Evolutionary conservation across 352 stramenopile genomes (phyloP).

Genomic region (Phytophthora rubi): DNA sequence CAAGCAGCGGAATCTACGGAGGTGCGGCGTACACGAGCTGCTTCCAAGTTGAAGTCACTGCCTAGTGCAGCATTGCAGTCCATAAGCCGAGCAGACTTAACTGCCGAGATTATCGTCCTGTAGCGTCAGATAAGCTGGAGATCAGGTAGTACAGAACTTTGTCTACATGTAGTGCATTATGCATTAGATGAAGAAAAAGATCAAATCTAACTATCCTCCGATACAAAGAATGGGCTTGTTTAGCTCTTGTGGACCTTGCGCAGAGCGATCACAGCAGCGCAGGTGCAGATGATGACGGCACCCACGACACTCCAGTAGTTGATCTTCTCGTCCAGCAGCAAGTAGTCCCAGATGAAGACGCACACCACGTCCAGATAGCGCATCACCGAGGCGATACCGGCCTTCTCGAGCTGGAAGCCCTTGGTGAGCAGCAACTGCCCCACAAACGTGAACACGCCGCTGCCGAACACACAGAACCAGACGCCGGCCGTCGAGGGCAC

Average conservation of each 20-base stretch:
- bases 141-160: not conserved
- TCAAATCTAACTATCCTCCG: conserved; percentile 16
- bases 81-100: not conserved
- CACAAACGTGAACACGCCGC: conserved; percentile 71
- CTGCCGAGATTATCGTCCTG: conserved; percentile 10
- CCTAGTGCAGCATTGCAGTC: conserved; percentile 6
- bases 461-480: conserved; percentile 61
- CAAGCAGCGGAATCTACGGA: conserved; percentile 50
- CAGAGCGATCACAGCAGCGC: conserved; percentile 65
- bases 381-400: conserved; percentile 85
- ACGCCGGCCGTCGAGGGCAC: conserved; percentile 43
- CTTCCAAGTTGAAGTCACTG: conserved; percentile 63
- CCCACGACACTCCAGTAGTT: conserved; percentile 79
- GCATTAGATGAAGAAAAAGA: conserved; percentile 14
- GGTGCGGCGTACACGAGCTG: conserved; percentile 69
- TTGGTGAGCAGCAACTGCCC: conserved; percentile 78
- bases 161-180: not conserved
- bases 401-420: conserved; percentile 85
- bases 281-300: conserved; percentile 71
- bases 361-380: conserved; percentile 86
- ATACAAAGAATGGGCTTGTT: conserved; percentile 2
- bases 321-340: conserved; percentile 68
- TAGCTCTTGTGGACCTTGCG: conserved; percentile 53
- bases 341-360: conserved; percentile 81
- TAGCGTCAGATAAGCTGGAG: conserved; percentile 15